Evolutionary conservation across 2,329 filamentous ascomycete species (phyloP).

Genomic region (Colletotrichum tropicicola): DNA sequence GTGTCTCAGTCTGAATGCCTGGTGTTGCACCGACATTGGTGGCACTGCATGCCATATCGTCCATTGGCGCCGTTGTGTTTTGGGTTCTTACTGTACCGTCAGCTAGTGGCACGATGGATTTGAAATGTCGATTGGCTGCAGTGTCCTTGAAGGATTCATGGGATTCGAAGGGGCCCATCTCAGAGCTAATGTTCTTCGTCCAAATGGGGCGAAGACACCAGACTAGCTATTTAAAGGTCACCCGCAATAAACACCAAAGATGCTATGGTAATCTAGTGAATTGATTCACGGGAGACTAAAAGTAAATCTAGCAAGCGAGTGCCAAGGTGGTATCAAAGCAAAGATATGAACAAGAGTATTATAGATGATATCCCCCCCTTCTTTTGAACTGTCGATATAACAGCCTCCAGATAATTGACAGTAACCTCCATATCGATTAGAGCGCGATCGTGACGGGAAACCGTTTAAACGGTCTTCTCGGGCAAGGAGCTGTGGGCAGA

Average conservation of each 20-base stretch:
- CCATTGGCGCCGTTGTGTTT: too few relatives aligned
- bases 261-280: background rate
- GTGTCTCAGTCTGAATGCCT: too few relatives aligned
- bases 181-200: too few relatives aligned
- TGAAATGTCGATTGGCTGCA: too few relatives aligned
- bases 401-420: background rate
- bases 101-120: too few relatives aligned
- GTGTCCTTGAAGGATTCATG: too few relatives aligned
- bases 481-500: conserved; percentile 31
- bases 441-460: background rate
- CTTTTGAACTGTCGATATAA: background rate
- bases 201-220: too few relatives aligned
- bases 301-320: conserved; percentile 20
- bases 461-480: conserved; percentile 27
- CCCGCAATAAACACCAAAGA: background rate
- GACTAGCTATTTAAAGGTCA: too few relatives aligned
- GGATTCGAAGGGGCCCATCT: too few relatives aligned
- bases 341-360: conserved; percentile 23
- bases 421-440: background rate
- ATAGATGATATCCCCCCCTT: background rate
- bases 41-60: too few relatives aligned
- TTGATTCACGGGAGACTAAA: background rate
- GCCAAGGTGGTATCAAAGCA: conserved; percentile 26
- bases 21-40: too few relatives aligned
- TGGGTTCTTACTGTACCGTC: too few relatives aligned